phyloP scores from a whole-genome alignment of 768 basidiomycete genomes.

The Amanita pallidorosea region DNA sequence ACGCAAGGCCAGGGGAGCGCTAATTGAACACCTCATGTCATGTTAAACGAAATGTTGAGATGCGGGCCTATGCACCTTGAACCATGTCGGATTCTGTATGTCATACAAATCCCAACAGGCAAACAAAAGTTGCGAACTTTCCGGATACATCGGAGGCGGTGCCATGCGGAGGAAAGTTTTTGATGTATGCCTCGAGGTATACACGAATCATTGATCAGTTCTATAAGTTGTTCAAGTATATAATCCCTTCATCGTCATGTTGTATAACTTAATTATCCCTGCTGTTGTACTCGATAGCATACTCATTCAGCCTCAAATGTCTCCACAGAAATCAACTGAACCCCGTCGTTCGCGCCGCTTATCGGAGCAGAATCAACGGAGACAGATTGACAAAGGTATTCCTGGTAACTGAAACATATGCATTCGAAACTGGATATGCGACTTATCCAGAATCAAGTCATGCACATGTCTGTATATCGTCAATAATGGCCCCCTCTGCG shows the following conservation, averaged over 20 bases:
- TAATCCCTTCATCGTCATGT: not conserved
- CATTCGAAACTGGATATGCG: not conserved
- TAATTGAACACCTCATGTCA: not conserved
- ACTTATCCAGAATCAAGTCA: not conserved
- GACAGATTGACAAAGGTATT: not conserved
- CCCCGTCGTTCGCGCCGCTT: slow-evolving; percentile 32
- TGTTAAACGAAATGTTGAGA: not conserved
- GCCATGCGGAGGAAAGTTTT: not conserved
- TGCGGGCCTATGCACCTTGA: not conserved
- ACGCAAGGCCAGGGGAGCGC: slow-evolving; percentile 9
- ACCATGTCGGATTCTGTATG: not conserved
- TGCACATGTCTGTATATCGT: not conserved
- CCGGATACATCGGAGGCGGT: not conserved
- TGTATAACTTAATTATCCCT: not conserved
- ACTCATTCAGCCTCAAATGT: not conserved
- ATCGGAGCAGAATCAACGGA: slow-evolving; percentile 19
- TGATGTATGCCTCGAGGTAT: slow-evolving; percentile 19
- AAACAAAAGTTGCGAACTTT: not conserved
- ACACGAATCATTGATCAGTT: slow-evolving; percentile 24
- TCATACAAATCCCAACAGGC: not conserved
- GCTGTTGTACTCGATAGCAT: not conserved
- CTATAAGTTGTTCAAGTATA: not conserved
- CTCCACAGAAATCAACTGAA: not conserved
- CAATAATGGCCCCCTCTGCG: not conserved
- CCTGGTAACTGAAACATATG: not conserved